These are phyloP conservation scores for Prunus campanulata DNA, from an alignment of 306 rosid species.

Conservation along the genomic window DNA sequence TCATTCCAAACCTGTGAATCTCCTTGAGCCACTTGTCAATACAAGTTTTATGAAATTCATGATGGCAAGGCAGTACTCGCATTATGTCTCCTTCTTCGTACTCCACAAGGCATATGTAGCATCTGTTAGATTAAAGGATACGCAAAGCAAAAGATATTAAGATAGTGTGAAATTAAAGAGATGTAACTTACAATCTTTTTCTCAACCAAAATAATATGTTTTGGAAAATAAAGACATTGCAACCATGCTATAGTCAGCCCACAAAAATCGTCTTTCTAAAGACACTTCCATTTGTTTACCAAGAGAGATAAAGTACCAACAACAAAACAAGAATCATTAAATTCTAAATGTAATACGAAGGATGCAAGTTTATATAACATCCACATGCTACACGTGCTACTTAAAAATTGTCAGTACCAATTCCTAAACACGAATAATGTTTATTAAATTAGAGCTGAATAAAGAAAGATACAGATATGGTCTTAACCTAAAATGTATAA, in stretches of 20 bases:
- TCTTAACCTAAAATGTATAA: background rate
- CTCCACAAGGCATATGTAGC: constrained; percentile 99
- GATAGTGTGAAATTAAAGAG: background rate
- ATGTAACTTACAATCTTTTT: background rate
- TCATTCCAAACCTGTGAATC: constrained; percentile 73
- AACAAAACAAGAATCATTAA: background rate
- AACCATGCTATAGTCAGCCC: background rate
- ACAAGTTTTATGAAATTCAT: constrained; percentile 86
- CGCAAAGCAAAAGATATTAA: constrained; percentile 9
- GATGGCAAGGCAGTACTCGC: constrained; percentile 88
- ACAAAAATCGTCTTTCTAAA: background rate
- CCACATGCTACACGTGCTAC: background rate
- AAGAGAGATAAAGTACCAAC: background rate
- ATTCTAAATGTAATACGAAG: background rate
- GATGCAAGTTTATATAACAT: background rate
- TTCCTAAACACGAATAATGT: background rate
- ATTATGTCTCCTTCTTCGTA: constrained; percentile 93
- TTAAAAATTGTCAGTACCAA: background rate
- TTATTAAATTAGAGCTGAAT: background rate
- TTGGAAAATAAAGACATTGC: background rate
- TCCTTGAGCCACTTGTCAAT: constrained; percentile 99
- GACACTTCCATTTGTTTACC: background rate
- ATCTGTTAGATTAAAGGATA: constrained; percentile 46
- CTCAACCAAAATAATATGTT: background rate
- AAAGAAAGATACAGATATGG: background rate